Percentiles rank a stretch among this genome's conserved stretches.
Evolutionary conservation across 2,329 filamentous ascomycete genomes (phyloP).

Genomic region (Pseudogymnoascus sp.): DNA sequence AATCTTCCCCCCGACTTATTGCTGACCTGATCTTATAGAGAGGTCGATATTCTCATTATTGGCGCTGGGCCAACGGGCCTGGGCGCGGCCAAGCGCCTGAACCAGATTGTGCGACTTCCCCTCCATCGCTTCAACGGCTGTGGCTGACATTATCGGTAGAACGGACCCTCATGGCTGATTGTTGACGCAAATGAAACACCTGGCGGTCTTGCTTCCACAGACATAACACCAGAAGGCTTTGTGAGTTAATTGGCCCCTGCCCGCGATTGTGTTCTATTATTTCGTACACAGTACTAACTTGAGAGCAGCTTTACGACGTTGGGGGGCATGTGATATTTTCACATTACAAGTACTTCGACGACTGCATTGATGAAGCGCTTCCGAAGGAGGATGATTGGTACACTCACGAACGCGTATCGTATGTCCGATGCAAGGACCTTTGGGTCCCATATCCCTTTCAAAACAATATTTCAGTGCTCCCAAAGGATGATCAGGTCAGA

Average conservation of each 20-base stretch:
- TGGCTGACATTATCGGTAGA: slow-evolving; percentile 41
- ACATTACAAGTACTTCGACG: slow-evolving; percentile 99
- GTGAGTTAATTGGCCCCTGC: slow-evolving; percentile 50
- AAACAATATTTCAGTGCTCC: slow-evolving; percentile 98
- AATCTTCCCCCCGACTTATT: background rate
- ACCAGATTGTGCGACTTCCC: slow-evolving; percentile 68
- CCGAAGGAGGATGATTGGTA: slow-evolving; percentile 94
- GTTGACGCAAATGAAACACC: slow-evolving; percentile 86
- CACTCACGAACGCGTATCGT: slow-evolving; percentile 96
- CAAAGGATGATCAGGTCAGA: slow-evolving; percentile 92
- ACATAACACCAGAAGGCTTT: slow-evolving; percentile 92
- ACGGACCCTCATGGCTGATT: slow-evolving; percentile 92
- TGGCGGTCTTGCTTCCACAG: slow-evolving; percentile 91
- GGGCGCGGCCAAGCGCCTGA: slow-evolving; percentile 93
- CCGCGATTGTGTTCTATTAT: slow-evolving; percentile 12
- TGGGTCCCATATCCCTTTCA: slow-evolving; percentile 99
- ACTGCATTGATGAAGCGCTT: slow-evolving; percentile 94
- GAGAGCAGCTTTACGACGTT: slow-evolving; percentile 86
- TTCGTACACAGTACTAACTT: slow-evolving; percentile 22
- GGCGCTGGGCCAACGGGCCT: slow-evolving; percentile 95
- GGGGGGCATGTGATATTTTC: slow-evolving; percentile 98
- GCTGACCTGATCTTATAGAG: slow-evolving; percentile 36
- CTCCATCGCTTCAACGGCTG: slow-evolving; percentile 15
- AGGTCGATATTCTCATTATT: slow-evolving; percentile 95
- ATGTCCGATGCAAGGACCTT: slow-evolving; percentile 90